Evolutionary conservation across 192 early-diverging fungal genomes (phyloP).

Genomic region (Coemansia sp.): DNA sequence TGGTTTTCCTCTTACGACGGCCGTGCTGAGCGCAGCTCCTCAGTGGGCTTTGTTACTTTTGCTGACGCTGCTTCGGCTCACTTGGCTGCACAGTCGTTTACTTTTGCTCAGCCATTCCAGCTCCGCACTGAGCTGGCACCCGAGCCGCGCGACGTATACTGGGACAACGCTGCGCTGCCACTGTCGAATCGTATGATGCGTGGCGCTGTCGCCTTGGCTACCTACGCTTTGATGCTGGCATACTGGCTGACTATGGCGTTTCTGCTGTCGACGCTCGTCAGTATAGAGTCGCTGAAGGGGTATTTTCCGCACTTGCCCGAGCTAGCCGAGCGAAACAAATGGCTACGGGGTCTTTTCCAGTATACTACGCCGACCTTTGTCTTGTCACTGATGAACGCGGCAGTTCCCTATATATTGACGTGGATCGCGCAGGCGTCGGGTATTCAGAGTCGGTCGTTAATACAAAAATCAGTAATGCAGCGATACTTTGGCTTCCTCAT

Average conservation of each 20-base stretch:
- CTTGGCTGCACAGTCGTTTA: slow-evolving; percentile 51
- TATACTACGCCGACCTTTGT: slow-evolving; percentile 46
- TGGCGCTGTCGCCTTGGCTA: slow-evolving; percentile 36
- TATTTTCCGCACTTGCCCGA: slow-evolving; percentile 62
- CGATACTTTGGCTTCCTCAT: slow-evolving; percentile 77
- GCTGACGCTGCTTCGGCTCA: slow-evolving; percentile 41
- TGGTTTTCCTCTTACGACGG: slow-evolving; percentile 50
- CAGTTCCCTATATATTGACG: slow-evolving; percentile 41
- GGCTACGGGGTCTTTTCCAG: slow-evolving; percentile 45
- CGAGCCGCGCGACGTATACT: slow-evolving; percentile 53
- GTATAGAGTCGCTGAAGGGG: slow-evolving; percentile 42
- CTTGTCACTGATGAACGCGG: slow-evolving; percentile 51
- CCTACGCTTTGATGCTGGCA: slow-evolving; percentile 62
- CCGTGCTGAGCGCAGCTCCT: slow-evolving; percentile 37
- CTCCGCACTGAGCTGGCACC: slow-evolving; percentile 47
- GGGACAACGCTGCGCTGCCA: slow-evolving; percentile 47
- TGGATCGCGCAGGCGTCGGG: slow-evolving; percentile 52
- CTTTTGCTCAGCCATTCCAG: slow-evolving; percentile 50
- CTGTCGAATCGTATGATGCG: slow-evolving; percentile 25
- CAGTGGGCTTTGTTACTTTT: slow-evolving; percentile 54
- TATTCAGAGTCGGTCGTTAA: slow-evolving; percentile 45
- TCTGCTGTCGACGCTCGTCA: slow-evolving; percentile 64
- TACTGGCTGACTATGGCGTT: slow-evolving; percentile 77
- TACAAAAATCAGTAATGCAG: slow-evolving; percentile 53
- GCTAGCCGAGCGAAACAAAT: slow-evolving; percentile 42